phyloP scores from a whole-genome alignment of 371 early-diverging fungal genomes.

The Rhizomucor pusillus region DNA sequence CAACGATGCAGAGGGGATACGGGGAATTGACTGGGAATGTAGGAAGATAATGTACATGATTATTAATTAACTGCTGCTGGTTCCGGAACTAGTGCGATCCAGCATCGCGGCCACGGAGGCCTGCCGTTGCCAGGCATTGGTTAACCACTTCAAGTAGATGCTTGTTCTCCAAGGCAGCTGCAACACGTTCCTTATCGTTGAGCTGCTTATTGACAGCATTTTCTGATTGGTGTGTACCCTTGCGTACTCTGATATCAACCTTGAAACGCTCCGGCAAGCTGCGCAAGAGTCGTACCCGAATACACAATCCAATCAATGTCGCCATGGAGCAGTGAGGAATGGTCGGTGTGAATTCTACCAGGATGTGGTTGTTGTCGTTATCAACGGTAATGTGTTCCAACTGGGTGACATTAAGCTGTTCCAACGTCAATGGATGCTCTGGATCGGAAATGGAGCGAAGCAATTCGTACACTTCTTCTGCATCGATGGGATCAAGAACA shows the following conservation, averaged over 20 bases:
- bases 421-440: slow-evolving; percentile 96
- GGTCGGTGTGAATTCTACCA: slow-evolving; percentile 94
- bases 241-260: slow-evolving; percentile 85
- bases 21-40: too few relatives aligned
- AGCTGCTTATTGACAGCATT: slow-evolving; percentile 97
- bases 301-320: slow-evolving; percentile 97
- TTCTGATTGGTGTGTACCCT: slow-evolving; percentile 97
- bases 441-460: slow-evolving; percentile 98
- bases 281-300: slow-evolving; percentile 88
- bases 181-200: slow-evolving; percentile 99
- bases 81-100: slow-evolving; percentile 4
- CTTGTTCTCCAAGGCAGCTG: slow-evolving; percentile 97
- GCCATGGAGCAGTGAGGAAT: slow-evolving; percentile 99
- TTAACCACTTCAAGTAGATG: slow-evolving; percentile 94
- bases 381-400: slow-evolving; percentile 81
- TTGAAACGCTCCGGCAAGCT: slow-evolving; percentile 89
- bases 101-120: slow-evolving; percentile 24
- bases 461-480: slow-evolving; percentile 89
- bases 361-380: slow-evolving; percentile 60
- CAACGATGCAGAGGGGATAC: too few relatives aligned
- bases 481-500: slow-evolving; percentile 75
- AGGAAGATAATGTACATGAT: too few relatives aligned
- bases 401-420: slow-evolving; percentile 93
- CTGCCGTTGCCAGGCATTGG: slow-evolving; percentile 77
- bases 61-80: too few relatives aligned